Conservation (phyloP, 345 rosid species). For the Eucalyptus sp. region DNA sequence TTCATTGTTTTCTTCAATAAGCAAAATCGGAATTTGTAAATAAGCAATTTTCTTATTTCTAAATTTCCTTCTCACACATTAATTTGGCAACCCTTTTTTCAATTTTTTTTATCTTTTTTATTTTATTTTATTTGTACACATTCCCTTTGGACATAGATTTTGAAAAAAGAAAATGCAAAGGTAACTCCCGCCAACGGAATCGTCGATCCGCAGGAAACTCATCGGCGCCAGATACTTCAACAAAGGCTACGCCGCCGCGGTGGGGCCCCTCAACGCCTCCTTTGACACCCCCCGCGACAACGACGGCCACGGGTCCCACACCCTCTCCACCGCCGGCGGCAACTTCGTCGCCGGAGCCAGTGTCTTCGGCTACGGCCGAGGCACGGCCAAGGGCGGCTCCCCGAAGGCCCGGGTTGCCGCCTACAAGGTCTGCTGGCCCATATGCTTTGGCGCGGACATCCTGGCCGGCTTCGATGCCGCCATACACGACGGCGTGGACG, state of each 20-base stretch:
- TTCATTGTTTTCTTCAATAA: no score
- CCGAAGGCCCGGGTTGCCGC: slow-evolving; percentile 81
- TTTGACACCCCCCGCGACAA: slow-evolving; percentile 53
- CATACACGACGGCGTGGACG: slow-evolving; percentile 70
- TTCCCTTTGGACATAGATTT: not conserved
- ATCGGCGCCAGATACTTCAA: slow-evolving; percentile 52
- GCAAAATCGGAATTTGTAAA: not conserved
- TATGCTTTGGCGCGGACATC: slow-evolving; percentile 70
- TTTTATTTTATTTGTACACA: not conserved
- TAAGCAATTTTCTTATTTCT: no score
- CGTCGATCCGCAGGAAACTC: slow-evolving; percentile 37
- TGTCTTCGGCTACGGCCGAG: slow-evolving; percentile 42
- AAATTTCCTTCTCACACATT: not conserved
- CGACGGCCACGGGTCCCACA: slow-evolving; percentile 84
- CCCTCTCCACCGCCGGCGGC: slow-evolving; percentile 80
- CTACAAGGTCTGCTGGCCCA: slow-evolving; percentile 88
- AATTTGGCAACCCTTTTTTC: not conserved
- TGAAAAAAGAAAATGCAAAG: not conserved
- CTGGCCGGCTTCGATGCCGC: slow-evolving; percentile 62
- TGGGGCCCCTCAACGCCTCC: slow-evolving; percentile 30
- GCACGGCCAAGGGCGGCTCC: slow-evolving; percentile 78
- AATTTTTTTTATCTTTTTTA: no score
- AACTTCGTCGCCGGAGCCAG: slow-evolving; percentile 37
- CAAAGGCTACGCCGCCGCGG: slow-evolving; percentile 29
- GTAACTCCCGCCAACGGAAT: not conserved